phyloP scores from a whole-genome alignment of 352 stramenopile genomes.

The Phytophthora ohioensis region DNA sequence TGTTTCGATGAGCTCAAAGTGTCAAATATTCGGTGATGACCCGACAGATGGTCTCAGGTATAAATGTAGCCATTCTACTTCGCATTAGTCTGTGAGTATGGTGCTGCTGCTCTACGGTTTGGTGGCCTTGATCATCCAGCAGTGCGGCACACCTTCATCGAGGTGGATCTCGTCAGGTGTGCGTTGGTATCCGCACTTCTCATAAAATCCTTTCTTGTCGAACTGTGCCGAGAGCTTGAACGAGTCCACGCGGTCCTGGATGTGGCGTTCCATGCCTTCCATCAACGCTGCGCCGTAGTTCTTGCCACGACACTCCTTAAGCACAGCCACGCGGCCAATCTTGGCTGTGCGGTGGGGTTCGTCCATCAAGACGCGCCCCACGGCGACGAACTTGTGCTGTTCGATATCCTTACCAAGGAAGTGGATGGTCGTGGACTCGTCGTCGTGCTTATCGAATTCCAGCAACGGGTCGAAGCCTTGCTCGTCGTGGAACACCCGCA shows the following conservation, averaged over 20 bases:
- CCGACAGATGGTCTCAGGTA: background rate
- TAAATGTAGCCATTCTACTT: constrained; percentile 13
- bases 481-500: constrained; percentile 65
- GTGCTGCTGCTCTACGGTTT: constrained; percentile 13
- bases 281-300: constrained; percentile 58
- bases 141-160: constrained; percentile 44
- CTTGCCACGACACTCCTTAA: constrained; percentile 64
- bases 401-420: constrained; percentile 68
- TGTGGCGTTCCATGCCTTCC: constrained; percentile 40
- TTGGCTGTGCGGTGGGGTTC: constrained; percentile 45
- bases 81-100: background rate
- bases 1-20: constrained; percentile 31
- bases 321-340: constrained; percentile 66
- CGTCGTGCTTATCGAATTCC: constrained; percentile 59
- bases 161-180: constrained; percentile 40
- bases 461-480: constrained; percentile 48
- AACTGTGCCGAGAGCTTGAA: constrained; percentile 60
- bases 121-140: constrained; percentile 43
- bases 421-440: constrained; percentile 52
- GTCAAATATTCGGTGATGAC: constrained; percentile 17
- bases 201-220: constrained; percentile 41
- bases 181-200: constrained; percentile 42
- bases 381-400: constrained; percentile 59
- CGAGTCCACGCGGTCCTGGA: constrained; percentile 41
- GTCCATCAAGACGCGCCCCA: constrained; percentile 55